Conservation (phyloP, 495 filamentous ascomycete genomes). For the Alectoria sarmentosa region DNA sequence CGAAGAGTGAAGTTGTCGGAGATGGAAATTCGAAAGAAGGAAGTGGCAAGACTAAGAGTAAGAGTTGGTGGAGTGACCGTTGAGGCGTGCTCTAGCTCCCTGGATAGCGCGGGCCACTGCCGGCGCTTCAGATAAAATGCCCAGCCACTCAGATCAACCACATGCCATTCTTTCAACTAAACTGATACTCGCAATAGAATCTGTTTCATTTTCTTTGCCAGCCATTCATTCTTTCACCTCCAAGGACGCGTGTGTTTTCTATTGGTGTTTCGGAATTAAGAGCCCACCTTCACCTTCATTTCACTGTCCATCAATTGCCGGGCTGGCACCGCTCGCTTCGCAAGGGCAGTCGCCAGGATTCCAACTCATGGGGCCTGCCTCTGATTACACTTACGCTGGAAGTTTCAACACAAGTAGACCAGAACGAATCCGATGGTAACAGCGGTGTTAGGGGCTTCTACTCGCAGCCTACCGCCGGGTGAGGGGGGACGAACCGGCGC, state of each 20-base stretch:
- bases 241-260: slow-evolving; percentile 4
- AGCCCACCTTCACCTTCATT: neutral
- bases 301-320: slow-evolving; percentile 3
- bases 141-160: slow-evolving; percentile 13
- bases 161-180: slow-evolving; percentile 9
- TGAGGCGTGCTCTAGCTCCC: neutral
- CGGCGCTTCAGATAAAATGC: slow-evolving; percentile 14
- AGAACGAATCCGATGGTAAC: slow-evolving; percentile 6
- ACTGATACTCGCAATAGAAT: slow-evolving; percentile 10
- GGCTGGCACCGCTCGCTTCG: neutral
- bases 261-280: neutral
- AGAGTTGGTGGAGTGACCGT: too few relatives aligned
- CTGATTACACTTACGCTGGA: neutral
- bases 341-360: neutral
- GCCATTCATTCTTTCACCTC: slow-evolving; percentile 15
- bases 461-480: slow-evolving; percentile 7
- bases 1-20: neutral
- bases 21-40: neutral
- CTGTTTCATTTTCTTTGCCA: slow-evolving; percentile 17
- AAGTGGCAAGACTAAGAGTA: too few relatives aligned
- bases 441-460: neutral
- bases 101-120: neutral
- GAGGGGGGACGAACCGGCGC: neutral
- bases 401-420: slow-evolving; percentile 11
- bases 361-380: neutral